Conservation (phyloP, 306 rosid genomes). For the Cucumis cinereus region DNA sequence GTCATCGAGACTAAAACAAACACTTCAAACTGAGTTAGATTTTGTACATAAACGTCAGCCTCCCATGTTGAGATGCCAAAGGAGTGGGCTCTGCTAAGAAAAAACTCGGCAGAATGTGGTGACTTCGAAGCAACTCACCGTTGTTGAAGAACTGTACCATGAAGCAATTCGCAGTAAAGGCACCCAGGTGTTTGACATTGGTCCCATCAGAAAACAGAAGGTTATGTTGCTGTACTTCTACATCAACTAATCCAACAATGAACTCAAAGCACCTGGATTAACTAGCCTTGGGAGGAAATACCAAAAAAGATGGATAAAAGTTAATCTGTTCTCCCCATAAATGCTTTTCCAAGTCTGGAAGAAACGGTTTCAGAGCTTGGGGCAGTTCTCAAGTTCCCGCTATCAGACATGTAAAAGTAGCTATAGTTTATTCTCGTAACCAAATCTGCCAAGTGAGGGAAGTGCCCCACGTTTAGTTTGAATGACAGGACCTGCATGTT, state of each 20-base stretch:
- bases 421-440: slow-evolving; percentile 91
- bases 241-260: neutral
- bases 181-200: neutral
- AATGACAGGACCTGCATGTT: slow-evolving; percentile 72
- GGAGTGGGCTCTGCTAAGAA: neutral
- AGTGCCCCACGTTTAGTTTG: slow-evolving; percentile 92
- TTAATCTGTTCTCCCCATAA: slow-evolving; percentile 29
- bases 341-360: slow-evolving; percentile 47
- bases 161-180: neutral
- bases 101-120: neutral
- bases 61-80: neutral
- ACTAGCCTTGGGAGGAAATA: neutral
- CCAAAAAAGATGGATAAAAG: neutral
- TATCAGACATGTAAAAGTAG: slow-evolving; percentile 82
- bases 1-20: neutral
- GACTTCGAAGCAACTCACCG: neutral
- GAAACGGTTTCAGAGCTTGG: slow-evolving; percentile 42
- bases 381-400: slow-evolving; percentile 68
- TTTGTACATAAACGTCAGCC: neutral
- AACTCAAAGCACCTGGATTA: neutral
- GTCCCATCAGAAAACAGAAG: neutral
- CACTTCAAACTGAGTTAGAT: neutral
- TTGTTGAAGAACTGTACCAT: neutral
- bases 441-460: slow-evolving; percentile 93
- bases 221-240: neutral